phyloP scores from a whole-genome alignment of 257 asterid species.

The Hygrophila difformis region DNA sequence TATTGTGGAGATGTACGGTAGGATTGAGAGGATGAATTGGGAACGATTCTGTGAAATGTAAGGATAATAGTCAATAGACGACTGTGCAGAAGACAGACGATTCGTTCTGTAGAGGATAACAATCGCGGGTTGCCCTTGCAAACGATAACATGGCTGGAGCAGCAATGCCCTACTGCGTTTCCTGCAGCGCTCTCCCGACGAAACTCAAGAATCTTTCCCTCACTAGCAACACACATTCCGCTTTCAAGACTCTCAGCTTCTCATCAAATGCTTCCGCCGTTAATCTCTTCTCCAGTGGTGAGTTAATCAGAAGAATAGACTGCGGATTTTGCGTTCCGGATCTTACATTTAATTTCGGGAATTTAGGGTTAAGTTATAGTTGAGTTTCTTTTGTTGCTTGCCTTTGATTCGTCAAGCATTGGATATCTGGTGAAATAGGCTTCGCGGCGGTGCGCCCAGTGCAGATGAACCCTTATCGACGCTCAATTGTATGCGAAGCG shows the following conservation, averaged over 20 bases:
- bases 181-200: constrained; percentile 41
- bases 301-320: constrained; percentile 1
- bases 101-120: no score
- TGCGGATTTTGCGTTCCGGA: neutral
- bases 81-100: no score
- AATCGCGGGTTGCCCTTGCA: no score
- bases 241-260: constrained; percentile 61
- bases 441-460: constrained; percentile 30
- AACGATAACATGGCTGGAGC: constrained; percentile 26
- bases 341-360: no score
- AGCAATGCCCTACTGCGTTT: constrained; percentile 47
- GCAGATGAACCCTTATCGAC: constrained; percentile 33
- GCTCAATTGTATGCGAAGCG: constrained; percentile 66
- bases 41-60: no score
- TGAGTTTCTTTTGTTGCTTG: neutral
- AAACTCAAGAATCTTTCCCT: constrained; percentile 46
- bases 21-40: no score
- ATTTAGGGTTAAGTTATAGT: neutral
- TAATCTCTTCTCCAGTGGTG: constrained; percentile 58
- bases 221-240: constrained; percentile 18
- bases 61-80: no score
- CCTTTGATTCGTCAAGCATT: neutral
- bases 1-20: no score
- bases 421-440: constrained; percentile 23
- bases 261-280: constrained; percentile 49